Evolutionary conservation across 495 filamentous ascomycete species (phyloP).

Genomic region (Neurospora sp.): DNA sequence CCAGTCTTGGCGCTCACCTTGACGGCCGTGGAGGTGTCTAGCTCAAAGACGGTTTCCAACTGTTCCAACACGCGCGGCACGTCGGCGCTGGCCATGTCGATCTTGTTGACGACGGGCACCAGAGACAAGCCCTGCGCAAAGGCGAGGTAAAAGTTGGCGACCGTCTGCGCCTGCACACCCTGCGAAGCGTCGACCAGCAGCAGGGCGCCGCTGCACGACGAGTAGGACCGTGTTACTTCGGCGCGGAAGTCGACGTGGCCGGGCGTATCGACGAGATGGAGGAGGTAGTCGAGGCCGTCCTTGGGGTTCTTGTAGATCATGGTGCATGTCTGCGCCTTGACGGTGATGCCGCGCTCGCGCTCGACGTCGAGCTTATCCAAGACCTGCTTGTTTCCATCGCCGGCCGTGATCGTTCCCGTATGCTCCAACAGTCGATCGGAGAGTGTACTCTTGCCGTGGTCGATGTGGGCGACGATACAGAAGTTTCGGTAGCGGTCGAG

Average conservation of each 20-base stretch:
- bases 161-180: slow-evolving; percentile 87
- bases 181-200: slow-evolving; percentile 90
- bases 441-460: slow-evolving; percentile 96
- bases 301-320: slow-evolving; percentile 76
- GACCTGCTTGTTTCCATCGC: slow-evolving; percentile 86
- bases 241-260: slow-evolving; percentile 93
- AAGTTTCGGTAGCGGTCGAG: slow-evolving; percentile 91
- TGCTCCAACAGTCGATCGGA: slow-evolving; percentile 86
- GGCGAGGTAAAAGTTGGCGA: slow-evolving; percentile 95
- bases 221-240: slow-evolving; percentile 90
- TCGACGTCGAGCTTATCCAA: slow-evolving; percentile 96
- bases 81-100: slow-evolving; percentile 84
- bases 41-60: slow-evolving; percentile 73
- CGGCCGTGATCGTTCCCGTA: slow-evolving; percentile 76
- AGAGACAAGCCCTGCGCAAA: slow-evolving; percentile 82
- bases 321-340: slow-evolving; percentile 96
- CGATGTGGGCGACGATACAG: slow-evolving; percentile 97
- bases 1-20: slow-evolving; percentile 92
- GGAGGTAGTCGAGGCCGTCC: slow-evolving; percentile 74
- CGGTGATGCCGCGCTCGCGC: slow-evolving; percentile 89
- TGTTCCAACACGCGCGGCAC: slow-evolving; percentile 75
- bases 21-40: slow-evolving; percentile 72
- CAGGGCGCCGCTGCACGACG: slow-evolving; percentile 86
- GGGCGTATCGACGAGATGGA: slow-evolving; percentile 94
- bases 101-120: slow-evolving; percentile 92